Evolutionary conservation across 352 stramenopile species (phyloP).

Genomic region (Globisporangium cylindrosporum): DNA sequence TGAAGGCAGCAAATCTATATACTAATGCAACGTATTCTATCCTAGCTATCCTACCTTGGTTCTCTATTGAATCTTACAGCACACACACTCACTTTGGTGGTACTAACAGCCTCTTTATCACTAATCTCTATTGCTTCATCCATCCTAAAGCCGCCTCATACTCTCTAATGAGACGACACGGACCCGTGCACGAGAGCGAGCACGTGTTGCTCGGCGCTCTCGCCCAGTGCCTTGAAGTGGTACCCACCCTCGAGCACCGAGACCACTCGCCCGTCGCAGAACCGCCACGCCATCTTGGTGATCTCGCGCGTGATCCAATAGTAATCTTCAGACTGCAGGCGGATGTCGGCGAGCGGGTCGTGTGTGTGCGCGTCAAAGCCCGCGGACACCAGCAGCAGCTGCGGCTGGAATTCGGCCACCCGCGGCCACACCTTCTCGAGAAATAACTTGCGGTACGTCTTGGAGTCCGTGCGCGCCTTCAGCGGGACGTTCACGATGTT

Average conservation of each 20-base stretch:
- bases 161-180: background rate
- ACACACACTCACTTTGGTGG: background rate
- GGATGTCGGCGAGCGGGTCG: constrained; percentile 46
- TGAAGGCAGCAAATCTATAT: background rate
- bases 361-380: constrained; percentile 80
- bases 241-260: constrained; percentile 62
- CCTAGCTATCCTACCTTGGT: background rate
- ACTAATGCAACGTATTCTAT: background rate
- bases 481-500: constrained; percentile 55
- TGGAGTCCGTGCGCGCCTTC: constrained; percentile 27
- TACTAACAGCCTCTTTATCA: background rate
- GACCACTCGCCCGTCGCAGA: constrained; percentile 45
- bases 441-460: constrained; percentile 41
- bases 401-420: constrained; percentile 56
- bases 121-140: background rate
- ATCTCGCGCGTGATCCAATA: constrained; percentile 58
- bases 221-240: constrained; percentile 41
- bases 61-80: background rate
- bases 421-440: constrained; percentile 26
- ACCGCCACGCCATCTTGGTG: constrained; percentile 36
- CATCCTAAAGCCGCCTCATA: background rate
- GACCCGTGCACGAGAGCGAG: constrained; percentile 39
- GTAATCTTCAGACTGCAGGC: constrained; percentile 41
- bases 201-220: constrained; percentile 51
- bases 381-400: constrained; percentile 82